phyloP scores from a whole-genome alignment of 768 basidiomycete genomes.

The Mycena chlorophos region DNA sequence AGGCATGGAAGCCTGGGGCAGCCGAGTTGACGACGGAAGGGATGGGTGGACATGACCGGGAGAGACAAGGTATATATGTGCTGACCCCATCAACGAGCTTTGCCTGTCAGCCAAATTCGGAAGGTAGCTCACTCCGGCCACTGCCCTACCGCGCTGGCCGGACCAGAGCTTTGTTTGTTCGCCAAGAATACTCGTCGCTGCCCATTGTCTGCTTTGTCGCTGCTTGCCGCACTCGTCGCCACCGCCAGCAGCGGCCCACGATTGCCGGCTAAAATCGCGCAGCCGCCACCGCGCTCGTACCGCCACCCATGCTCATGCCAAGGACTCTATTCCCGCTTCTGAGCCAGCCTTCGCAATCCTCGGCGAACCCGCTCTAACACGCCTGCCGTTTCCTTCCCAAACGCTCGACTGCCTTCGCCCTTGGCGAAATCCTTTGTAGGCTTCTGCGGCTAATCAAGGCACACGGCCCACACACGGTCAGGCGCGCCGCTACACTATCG shows the following conservation, averaged over 20 bases:
- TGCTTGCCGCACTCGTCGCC: neutral
- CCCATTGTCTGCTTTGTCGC: neutral
- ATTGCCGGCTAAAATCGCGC: neutral
- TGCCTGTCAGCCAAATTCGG: too few relatives aligned
- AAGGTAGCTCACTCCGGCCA: too few relatives aligned
- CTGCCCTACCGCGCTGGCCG: too few relatives aligned
- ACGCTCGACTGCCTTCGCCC: too few relatives aligned
- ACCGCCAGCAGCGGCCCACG: neutral
- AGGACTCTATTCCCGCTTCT: neutral
- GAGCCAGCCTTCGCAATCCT: too few relatives aligned
- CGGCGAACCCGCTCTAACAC: too few relatives aligned
- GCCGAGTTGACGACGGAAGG: neutral
- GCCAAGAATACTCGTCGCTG: neutral
- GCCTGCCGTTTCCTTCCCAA: too few relatives aligned
- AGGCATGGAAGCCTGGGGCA: slow-evolving; percentile 33
- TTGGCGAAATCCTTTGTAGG: too few relatives aligned
- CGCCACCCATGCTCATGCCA: neutral
- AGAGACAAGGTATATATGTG: neutral
- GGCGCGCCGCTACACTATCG: too few relatives aligned
- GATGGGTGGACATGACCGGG: neutral
- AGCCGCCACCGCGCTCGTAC: neutral
- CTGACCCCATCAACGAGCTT: too few relatives aligned
- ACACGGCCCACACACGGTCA: neutral
- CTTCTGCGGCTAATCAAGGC: neutral
- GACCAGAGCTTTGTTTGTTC: neutral